These are phyloP conservation scores for Keithomyces neogunnii DNA, from an alignment of 2,329 filamentous ascomycete genomes.

Conservation along the genomic window DNA sequence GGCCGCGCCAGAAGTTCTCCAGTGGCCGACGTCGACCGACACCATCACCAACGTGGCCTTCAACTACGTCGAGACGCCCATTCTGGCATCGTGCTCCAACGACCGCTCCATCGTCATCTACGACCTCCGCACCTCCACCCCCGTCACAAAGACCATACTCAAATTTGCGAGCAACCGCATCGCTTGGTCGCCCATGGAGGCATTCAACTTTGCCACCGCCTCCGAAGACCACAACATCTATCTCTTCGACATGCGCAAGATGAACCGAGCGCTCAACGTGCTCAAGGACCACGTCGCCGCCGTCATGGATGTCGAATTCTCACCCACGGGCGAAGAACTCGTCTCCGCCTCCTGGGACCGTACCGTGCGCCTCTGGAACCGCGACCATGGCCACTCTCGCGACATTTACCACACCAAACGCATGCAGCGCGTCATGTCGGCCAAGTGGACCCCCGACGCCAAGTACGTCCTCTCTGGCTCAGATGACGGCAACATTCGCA, in stretches of 20 bases:
- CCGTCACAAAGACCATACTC: slow-evolving; percentile 72
- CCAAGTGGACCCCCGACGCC: slow-evolving; percentile 78
- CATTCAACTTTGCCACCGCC: slow-evolving; percentile 88
- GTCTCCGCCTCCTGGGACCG: slow-evolving; percentile 82
- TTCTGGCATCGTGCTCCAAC: slow-evolving; percentile 75
- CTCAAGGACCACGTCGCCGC: slow-evolving; percentile 83
- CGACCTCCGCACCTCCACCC: slow-evolving; percentile 78
- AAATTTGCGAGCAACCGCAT: slow-evolving; percentile 77
- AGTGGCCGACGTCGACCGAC: slow-evolving; percentile 82
- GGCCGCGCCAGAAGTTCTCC: slow-evolving; percentile 70
- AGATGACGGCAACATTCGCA: slow-evolving; percentile 79
- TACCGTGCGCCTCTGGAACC: slow-evolving; percentile 78
- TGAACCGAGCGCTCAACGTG: slow-evolving; percentile 80
- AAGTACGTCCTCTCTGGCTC: slow-evolving; percentile 85
- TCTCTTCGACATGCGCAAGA: slow-evolving; percentile 89
- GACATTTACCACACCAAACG: slow-evolving; percentile 97
- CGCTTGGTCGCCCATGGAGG: slow-evolving; percentile 93
- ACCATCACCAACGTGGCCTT: slow-evolving; percentile 85
- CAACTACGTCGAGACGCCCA: slow-evolving; percentile 88
- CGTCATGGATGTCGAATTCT: slow-evolving; percentile 95
- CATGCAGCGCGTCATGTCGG: slow-evolving; percentile 90
- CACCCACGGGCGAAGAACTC: slow-evolving; percentile 86
- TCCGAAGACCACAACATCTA: slow-evolving; percentile 88
- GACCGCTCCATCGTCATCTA: slow-evolving; percentile 87
- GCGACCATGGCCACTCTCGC: slow-evolving; percentile 71